phyloP scores from a whole-genome alignment of 2,329 filamentous ascomycete genomes.

The Penicillium sp. region DNA sequence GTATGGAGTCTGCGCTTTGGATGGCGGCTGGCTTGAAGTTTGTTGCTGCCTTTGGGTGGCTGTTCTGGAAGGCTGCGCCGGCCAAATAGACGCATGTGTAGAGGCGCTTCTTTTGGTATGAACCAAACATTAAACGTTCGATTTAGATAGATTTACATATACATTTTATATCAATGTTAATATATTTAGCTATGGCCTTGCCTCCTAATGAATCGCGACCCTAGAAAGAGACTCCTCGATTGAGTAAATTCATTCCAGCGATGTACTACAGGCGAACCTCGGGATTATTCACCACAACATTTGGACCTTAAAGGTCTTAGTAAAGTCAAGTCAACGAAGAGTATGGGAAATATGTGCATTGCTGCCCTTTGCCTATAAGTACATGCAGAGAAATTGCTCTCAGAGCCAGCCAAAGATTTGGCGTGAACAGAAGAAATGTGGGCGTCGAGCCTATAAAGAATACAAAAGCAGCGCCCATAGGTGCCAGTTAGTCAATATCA shows the following conservation, averaged over 20 bases:
- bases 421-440: background rate
- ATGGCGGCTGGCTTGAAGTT: conserved; percentile 45
- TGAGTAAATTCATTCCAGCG: no score
- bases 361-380: background rate
- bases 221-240: no score
- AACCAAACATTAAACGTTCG: no score
- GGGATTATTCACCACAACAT: no score
- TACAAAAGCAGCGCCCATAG: background rate
- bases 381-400: background rate
- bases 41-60: conserved; percentile 38
- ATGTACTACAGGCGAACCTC: no score
- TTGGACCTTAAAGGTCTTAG: no score
- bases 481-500: background rate
- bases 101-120: background rate
- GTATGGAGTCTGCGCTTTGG: conserved; percentile 49
- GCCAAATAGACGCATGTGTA: conserved; percentile 17
- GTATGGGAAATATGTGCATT: no score
- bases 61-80: conserved; percentile 38
- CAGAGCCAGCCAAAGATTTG: background rate
- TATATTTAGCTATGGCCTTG: background rate
- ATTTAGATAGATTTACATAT: background rate
- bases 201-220: no score
- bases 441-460: background rate
- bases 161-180: background rate
- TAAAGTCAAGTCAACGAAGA: no score